Base-by-base conservation (phyloP, 2,329 filamentous ascomycete genomes). In the Lachnellula arida region DNA sequence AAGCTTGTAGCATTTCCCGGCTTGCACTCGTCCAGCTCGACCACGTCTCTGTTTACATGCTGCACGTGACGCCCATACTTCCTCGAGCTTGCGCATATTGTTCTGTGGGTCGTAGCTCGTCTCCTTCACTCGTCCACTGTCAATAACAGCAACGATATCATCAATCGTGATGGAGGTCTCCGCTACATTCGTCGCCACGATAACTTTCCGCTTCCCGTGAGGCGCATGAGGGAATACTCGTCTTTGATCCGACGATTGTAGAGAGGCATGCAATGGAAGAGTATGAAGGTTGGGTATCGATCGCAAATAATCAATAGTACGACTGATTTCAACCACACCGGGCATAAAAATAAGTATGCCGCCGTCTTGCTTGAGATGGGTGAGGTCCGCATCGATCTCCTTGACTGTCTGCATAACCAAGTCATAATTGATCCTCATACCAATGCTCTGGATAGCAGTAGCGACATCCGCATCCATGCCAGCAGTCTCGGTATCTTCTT, bases 91-190 rank as follows among this genome's bases (percentile, higher is more conserved):
- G 44, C 95, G 88, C 86, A 97, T 96, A 69, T 96, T 96, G 70
- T 88, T 96, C 60, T 87, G 82, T 0, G 91, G 84, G 70, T 97
- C 94, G 66, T 92, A 97, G 69, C 89, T 93, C 0, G 92, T 99
- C 72, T 99, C 93, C 69, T 99, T 99, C 57, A 99, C 94, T 52
- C 91, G 86, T 28, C 94, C 94, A 11, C 88, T 94, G 70, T 99
- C 94, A 60, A 99, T 93, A 46, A 99, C 94, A 2, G 90, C 93
- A 2, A 97, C 89, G 52, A 99, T 89, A 68, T 99, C 94, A 68
- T 97, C 92, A 58, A 99, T 99, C 0, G 94, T 99, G 70, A 99
- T 97, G 2, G 94, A 97, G 0, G 94, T 99, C 71, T 99, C 94
- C 2, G 94, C 94, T 2, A 99, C 93, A 67, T 99, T 99, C 46